Evolutionary conservation across 2,329 filamentous ascomycete genomes (phyloP), one percentile per base, ranked within the genome.

Genomic region (Fusarium burgessii): DNA sequence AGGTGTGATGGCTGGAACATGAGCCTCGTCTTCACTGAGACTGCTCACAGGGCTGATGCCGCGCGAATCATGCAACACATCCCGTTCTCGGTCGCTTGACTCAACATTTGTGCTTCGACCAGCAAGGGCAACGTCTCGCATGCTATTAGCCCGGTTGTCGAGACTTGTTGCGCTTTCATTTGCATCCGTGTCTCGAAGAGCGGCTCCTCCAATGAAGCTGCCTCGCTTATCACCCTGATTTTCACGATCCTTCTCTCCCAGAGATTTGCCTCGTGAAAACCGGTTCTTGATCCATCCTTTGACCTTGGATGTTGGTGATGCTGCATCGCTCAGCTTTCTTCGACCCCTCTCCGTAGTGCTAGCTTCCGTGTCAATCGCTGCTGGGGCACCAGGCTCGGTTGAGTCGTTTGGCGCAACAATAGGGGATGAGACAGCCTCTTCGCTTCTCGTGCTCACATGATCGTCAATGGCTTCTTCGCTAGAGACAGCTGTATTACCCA

Each of bases 221-320:
- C 78, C 80, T 50, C 75, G 74, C 73, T 81, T 80, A 7, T 80
- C 76, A 18, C 74, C 76, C 3, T 82, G 78, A 9, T 78, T 81
- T n/a, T 80, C 78, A 1, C 79, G 77, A 14, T 83, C 82, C 15
- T 81, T 78, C 18, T 83, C 82, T 11, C 80, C 77, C 1, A 82
- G 58, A 4, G 82, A 82, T 60, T 83, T 84, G 12, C 82, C 78
- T 8, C 81, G 80, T 1, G 82, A 83, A 66, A 89, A 86, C 9
- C 84, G 85, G 27, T 84, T 85, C 76, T 86, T 89, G 58, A 90
- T 81, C 88, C 88, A 89, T 41, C 82, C 83, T 71, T 84, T 88
- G 45, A 88, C 83, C 65, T 83, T 84, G 52, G 80, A 78, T 6
- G 77, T 80, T 18, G 80, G 79, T 8, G 80, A 82, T 9, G 75